Evolutionary conservation across 495 filamentous ascomycete genomes (phyloP), one percentile per base, ranked within the genome.

Genomic region (Hypoxylon lenormandii): DNA sequence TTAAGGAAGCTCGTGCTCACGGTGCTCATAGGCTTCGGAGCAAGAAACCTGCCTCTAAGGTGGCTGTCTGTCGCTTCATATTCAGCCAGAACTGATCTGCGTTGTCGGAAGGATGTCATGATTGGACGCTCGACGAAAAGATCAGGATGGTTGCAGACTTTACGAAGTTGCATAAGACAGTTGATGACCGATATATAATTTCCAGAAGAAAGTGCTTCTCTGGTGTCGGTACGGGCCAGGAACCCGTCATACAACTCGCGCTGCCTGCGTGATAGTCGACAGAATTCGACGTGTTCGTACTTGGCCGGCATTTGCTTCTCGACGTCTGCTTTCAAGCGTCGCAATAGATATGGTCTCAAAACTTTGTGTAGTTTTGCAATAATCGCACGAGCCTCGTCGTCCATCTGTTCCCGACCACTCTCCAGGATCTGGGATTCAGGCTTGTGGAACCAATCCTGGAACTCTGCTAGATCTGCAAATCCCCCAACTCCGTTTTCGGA

Each of bases 281-380:
- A 99, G 72, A 94, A 94, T 51, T 97, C 90, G 28, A 99, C 92
- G 75, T 96, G 93, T 74, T 99, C 96, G 72, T 96, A 97, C 74
- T 99, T 99, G 26, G 87, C 93, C 0, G 96, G 96, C 93, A 99
- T 97, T 73, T 98, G 94, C 79, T 99, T 98, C 82, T 99, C 96
- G 19, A 99, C 96, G 75, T 99, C 96, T 45, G 94, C 92, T 79
- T 99, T 99, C 38, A 99, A 80, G 63, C 96, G 86, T 45, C 96
- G 89, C 18, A 99, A 86, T 12, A 99, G 87, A 77, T 96, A 97
- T 2, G 96, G 96, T 19, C 96, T 89, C 5, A 99, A 83, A 40
- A 97, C 90, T 64, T 94, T 90, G 77, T 99, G 96, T 13, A 99
- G 88, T 76, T 97, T 95, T 33, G 86, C 86, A 57, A 99, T 93